Evolutionary conservation across 2,329 filamentous ascomycete genomes (phyloP).

Genomic region (Aspergillus nomiae): DNA sequence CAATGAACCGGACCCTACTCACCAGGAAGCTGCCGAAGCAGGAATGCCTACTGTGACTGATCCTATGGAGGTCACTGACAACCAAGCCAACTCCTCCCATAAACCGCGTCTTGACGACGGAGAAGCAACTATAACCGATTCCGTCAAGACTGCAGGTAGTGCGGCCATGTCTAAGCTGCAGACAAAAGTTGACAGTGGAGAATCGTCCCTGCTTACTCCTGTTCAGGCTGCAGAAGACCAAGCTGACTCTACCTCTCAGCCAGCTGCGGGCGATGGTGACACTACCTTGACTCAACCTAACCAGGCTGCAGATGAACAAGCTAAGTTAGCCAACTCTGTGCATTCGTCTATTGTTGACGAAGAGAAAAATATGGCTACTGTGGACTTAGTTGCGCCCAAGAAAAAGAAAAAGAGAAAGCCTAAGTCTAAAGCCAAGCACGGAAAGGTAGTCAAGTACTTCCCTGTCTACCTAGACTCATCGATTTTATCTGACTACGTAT

Average conservation of each 20-base stretch:
- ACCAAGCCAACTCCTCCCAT: not conserved
- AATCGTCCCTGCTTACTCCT: no score
- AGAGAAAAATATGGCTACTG: slow-evolving; percentile 1
- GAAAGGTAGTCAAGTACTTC: slow-evolving; percentile 20
- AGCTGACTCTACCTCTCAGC: not conserved
- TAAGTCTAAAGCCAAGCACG: slow-evolving; percentile 44
- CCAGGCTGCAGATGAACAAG: not conserved
- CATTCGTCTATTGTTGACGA: not conserved
- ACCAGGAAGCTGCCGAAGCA: not conserved
- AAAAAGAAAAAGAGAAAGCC: slow-evolving; percentile 40
- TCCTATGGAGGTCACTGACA: not conserved
- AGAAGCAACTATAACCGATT: not conserved
- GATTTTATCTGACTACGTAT: slow-evolving; percentile 6
- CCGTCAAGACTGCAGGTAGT: not conserved
- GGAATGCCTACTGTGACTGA: not conserved
- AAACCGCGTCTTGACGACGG: not conserved
- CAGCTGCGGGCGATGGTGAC: not conserved
- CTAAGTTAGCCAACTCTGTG: not conserved
- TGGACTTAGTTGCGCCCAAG: slow-evolving; percentile 18
- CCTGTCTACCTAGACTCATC: not conserved
- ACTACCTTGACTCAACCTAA: not conserved
- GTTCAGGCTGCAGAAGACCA: no score
- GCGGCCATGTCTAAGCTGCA: no score
- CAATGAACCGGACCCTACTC: not conserved
- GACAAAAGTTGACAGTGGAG: no score